These are phyloP conservation scores for Silene noctiflora DNA, from an alignment of 179 eudicot species.

Conservation along the genomic window DNA sequence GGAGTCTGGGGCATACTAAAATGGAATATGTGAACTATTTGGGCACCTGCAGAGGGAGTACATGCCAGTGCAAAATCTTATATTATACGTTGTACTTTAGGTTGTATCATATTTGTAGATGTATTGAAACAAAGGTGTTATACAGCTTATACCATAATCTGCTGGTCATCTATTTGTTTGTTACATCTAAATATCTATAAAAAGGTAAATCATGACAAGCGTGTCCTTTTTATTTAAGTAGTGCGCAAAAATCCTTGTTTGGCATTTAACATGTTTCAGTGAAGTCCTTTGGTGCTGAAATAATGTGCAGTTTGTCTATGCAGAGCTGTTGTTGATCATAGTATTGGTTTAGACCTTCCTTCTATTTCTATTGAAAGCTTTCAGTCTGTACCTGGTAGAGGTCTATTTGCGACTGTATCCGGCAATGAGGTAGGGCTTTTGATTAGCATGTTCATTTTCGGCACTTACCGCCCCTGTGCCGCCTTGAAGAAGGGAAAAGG, in stretches of 20 bases:
- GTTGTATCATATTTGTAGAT: not conserved
- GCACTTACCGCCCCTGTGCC: not conserved
- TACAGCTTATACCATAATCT: not conserved
- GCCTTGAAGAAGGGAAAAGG: not conserved
- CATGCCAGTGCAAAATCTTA: not conserved
- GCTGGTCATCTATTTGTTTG: not conserved
- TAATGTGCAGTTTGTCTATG: slow-evolving; percentile 23
- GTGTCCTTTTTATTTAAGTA: not conserved
- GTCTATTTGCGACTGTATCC: slow-evolving; percentile 83
- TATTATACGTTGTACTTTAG: not conserved
- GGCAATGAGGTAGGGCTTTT: slow-evolving; percentile 61
- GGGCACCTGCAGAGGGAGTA: not conserved
- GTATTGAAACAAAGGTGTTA: not conserved
- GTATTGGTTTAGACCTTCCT: slow-evolving; percentile 72
- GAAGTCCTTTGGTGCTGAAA: slow-evolving; percentile 4
- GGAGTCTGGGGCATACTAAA: not conserved
- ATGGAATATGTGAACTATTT: not conserved
- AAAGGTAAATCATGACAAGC: not conserved
- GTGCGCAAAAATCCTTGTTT: not conserved
- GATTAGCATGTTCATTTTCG: not conserved
- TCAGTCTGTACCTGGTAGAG: slow-evolving; percentile 93
- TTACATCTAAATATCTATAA: not conserved
- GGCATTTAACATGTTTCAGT: not conserved
- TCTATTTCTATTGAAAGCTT: slow-evolving; percentile 74
- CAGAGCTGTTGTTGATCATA: slow-evolving; percentile 98